Percentiles rank a stretch among this genome's conserved stretches.
Evolutionary conservation across 352 stramenopile species (phyloP).

Genomic region (Vaucheria bursata): DNA sequence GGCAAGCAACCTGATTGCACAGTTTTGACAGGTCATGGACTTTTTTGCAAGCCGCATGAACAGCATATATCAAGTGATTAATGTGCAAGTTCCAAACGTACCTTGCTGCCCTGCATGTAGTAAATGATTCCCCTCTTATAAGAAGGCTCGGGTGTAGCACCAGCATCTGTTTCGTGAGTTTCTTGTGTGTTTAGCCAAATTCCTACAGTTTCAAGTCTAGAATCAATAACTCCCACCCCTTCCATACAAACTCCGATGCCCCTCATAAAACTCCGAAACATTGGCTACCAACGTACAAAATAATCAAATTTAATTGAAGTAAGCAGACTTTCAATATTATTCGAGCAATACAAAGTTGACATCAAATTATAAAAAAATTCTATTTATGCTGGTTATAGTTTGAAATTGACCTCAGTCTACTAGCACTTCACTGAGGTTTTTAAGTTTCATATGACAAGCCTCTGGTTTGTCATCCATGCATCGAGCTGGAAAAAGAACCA

Average conservation of each 20-base stretch:
- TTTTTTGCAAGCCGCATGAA: neutral
- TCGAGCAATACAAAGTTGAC: no score
- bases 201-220: conserved; percentile 34
- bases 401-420: no score
- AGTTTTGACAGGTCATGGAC: neutral
- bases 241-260: conserved; percentile 37
- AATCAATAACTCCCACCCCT: conserved; percentile 38
- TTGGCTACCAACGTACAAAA: no score
- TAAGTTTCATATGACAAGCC: no score
- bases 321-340: no score
- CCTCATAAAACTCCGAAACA: conserved; percentile 29
- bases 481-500: no score
- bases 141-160: conserved; percentile 13
- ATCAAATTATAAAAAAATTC: no score
- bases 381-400: no score
- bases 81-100: neutral
- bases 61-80: neutral
- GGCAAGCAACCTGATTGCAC: neutral
- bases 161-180: neutral
- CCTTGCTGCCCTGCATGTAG: conserved; percentile 43
- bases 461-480: no score
- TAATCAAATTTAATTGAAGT: no score
- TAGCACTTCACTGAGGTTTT: no score
- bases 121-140: conserved; percentile 43
- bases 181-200: conserved; percentile 30